Evolutionary conservation across 129 eudicot genomes (phyloP).

Genomic region (Solidago caesia): DNA sequence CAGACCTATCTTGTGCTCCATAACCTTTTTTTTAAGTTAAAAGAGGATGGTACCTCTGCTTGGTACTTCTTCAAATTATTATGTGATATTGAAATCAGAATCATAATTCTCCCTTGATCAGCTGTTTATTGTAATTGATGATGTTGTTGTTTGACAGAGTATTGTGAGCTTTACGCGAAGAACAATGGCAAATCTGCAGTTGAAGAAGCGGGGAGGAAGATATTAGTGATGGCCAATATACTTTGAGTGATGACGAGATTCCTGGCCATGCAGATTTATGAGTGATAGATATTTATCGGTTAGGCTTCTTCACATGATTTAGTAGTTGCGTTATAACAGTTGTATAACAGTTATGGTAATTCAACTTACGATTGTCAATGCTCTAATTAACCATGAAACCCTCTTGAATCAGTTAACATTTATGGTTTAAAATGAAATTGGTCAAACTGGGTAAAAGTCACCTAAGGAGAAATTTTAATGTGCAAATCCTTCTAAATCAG

Average conservation of each 20-base stretch:
- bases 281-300: constrained; percentile 20
- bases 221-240: constrained; percentile 47
- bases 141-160: constrained; percentile 34
- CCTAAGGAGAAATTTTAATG: not conserved
- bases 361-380: not conserved
- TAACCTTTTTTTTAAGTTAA: not conserved
- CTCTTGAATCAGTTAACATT: not conserved
- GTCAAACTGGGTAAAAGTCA: not conserved
- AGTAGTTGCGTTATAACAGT: constrained; percentile 7
- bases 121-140: not conserved
- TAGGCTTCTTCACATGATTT: constrained; percentile 24
- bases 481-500: not conserved
- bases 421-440: not conserved
- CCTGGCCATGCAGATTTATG: constrained; percentile 51
- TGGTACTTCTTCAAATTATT: too few relatives aligned
- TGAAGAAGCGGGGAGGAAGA: constrained; percentile 61
- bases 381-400: not conserved
- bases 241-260: constrained; percentile 51
- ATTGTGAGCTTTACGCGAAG: constrained; percentile 58
- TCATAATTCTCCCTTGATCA: not conserved
- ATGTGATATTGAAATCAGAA: not conserved
- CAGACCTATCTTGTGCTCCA: not conserved
- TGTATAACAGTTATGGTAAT: constrained; percentile 19
- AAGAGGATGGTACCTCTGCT: too few relatives aligned
- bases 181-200: constrained; percentile 33